Evolutionary conservation across 2,329 filamentous ascomycete genomes (phyloP).

Genomic region (Diaporthe humulicola): DNA sequence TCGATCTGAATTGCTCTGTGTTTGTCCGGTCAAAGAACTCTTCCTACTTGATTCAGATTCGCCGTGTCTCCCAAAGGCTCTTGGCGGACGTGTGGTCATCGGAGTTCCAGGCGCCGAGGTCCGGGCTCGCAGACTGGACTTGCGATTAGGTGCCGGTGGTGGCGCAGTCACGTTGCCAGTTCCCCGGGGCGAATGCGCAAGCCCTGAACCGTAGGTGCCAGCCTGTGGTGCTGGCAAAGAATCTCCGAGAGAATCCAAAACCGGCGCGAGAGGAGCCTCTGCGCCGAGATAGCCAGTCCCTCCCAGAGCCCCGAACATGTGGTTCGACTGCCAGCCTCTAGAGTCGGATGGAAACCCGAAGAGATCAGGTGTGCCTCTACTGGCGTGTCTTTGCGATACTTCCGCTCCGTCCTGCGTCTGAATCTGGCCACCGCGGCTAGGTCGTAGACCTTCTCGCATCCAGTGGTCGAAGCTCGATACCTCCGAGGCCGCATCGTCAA

Average conservation of each 20-base stretch:
- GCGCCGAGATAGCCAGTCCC: conserved; percentile 50
- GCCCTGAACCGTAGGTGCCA: conserved; percentile 51
- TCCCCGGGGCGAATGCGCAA: conserved; percentile 45
- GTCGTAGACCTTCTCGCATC: conserved; percentile 67
- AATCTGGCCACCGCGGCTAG: conserved; percentile 44
- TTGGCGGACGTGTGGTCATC: conserved; percentile 22
- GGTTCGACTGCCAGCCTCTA: conserved; percentile 61
- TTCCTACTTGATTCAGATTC: conserved; percentile 39
- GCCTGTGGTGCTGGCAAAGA: conserved; percentile 58
- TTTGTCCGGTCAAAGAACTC: conserved; percentile 33
- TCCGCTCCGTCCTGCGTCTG: not conserved
- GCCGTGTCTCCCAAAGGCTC: conserved; percentile 44
- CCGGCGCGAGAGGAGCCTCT: conserved; percentile 48
- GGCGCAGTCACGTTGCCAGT: conserved; percentile 45
- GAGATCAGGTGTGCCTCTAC: conserved; percentile 59
- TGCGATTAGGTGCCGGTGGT: conserved; percentile 64
- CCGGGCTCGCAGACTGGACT: conserved; percentile 66
- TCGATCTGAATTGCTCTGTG: conserved; percentile 9
- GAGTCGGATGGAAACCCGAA: conserved; percentile 64
- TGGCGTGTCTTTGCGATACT: not conserved
- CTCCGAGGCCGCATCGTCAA: conserved; percentile 59
- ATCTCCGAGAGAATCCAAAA: conserved; percentile 60
- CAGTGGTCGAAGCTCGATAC: conserved; percentile 69
- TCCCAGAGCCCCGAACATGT: conserved; percentile 59
- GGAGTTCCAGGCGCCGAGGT: conserved; percentile 49